Base-by-base conservation (phyloP, 2,329 filamentous ascomycete species). In the Stagonosporopsis rhizophila region DNA sequence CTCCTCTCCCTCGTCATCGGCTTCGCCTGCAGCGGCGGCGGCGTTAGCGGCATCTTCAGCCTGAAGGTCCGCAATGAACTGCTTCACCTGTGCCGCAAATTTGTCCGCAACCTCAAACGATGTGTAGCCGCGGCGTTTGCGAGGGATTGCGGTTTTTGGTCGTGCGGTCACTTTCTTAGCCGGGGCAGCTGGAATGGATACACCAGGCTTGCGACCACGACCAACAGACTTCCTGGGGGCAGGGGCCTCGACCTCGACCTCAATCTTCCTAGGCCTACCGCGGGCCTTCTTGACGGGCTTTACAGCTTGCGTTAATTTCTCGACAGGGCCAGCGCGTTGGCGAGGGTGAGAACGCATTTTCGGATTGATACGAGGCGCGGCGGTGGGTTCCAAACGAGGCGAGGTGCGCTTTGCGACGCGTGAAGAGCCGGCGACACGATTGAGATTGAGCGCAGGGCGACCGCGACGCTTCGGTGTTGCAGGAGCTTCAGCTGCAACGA, bases 81-180 rank as follows among this genome's bases (percentile, higher is more conserved):
- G 61, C 34, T 60, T 32, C 2, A 70, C 38, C n/a, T 62, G 61
- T 6, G 61, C 53, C 2, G 38, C 61, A 39, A 63, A 68, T 46
- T 60, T 67, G 44, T 72, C 66, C 1, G 66, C 65, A 8, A 73
- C 59, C n/a, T 72, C 66, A n/a, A 71, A 37, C 1, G 56, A 30
- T 1, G 67, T 69, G 48, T 64, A 64, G 23, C 70, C 69, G 17
- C 67, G 61, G 35, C 65, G 62, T 54, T 71, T 71, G 41, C 69
- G 69, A 30, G 67, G 62, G 23, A 46, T 64, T 15, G 48, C 38
- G 17, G 53, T 38, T 22, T 48, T 52, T 20, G 48, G 39, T 23
- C 60, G 52, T 15, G 55, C 62, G 34, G 55, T 52, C 20, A 60
- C 58, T 28, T 52, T 60, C 52, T 55, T 59, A 8, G 32, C 39